Evolutionary conservation across 805 yeast genomes (phyloP).

Genomic region (Kodamaea laetipori): DNA sequence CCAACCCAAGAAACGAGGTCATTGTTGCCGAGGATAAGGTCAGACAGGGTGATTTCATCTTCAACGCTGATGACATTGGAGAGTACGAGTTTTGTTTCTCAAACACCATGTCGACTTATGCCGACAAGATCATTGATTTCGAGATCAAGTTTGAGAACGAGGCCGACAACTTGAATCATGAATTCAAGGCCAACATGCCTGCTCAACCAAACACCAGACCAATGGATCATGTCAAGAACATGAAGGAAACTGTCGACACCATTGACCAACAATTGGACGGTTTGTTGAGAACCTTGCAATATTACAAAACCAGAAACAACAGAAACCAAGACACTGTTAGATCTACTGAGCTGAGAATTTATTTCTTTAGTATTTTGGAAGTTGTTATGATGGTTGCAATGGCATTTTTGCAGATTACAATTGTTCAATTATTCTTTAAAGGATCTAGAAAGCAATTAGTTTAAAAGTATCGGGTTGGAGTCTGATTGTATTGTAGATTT

Average conservation of each 20-base stretch:
- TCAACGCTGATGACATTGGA: conserved; percentile 65
- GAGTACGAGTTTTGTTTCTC: conserved; percentile 88
- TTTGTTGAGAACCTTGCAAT: conserved; percentile 63
- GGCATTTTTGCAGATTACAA: conserved; percentile 67
- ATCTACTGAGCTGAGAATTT: conserved; percentile 75
- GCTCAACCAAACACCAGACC: conserved; percentile 49
- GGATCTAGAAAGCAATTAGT: conserved; percentile 70
- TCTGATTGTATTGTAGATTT: no score
- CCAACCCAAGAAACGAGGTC: conserved; percentile 57
- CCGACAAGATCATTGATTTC: conserved; percentile 82
- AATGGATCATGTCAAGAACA: conserved; percentile 52
- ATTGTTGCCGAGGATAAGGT: conserved; percentile 59
- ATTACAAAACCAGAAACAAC: conserved; percentile 86
- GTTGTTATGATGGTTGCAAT: conserved; percentile 72
- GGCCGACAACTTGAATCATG: conserved; percentile 21
- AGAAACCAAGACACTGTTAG: conserved; percentile 88
- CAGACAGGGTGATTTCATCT: conserved; percentile 78
- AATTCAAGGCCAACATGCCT: conserved; percentile 65
- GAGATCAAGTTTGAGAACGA: conserved; percentile 63
- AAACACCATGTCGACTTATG: conserved; percentile 77
- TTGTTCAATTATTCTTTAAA: conserved; percentile 71
- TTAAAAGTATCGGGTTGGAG: not conserved
- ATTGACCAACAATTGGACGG: conserved; percentile 63
- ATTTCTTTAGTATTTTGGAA: conserved; percentile 73
- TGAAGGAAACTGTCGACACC: conserved; percentile 54